phyloP scores from a whole-genome alignment of 345 rosid genomes.

The Rhodomyrtus tomentosa region DNA sequence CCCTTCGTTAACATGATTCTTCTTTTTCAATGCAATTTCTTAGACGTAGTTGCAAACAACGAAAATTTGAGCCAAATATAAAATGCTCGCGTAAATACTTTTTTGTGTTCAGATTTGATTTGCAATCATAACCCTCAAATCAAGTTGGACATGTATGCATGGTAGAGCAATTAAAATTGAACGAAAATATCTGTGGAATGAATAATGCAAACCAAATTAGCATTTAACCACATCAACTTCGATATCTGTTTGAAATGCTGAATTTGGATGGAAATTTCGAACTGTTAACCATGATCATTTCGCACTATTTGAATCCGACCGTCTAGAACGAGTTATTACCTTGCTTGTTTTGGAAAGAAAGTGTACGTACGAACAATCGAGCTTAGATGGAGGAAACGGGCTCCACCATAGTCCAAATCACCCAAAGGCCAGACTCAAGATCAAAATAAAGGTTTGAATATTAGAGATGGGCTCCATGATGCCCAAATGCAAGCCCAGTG shows the following conservation, averaged over 20 bases:
- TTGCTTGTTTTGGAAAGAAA: not conserved
- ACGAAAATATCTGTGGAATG: accelerated
- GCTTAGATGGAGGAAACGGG: not conserved
- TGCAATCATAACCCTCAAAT: not conserved
- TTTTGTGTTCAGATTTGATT: not conserved
- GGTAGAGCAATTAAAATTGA: not conserved
- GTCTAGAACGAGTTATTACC: not conserved
- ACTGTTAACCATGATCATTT: not conserved
- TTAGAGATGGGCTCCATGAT: not conserved
- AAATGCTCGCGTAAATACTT: not conserved
- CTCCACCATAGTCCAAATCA: not conserved
- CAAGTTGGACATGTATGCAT: not conserved
- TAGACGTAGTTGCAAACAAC: not conserved
- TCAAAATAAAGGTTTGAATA: not conserved
- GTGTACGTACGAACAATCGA: not conserved
- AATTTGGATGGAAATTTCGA: not conserved
- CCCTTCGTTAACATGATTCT: not conserved
- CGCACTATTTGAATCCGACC: not conserved
- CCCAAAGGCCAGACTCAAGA: too few species aligned
- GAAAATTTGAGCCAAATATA: not conserved
- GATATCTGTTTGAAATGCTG: not conserved
- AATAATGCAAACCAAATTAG: too few species aligned
- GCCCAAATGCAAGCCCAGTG: not conserved
- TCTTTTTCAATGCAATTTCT: not conserved
- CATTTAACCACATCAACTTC: too few species aligned